Evolutionary conservation across 2,329 filamentous ascomycete genomes (phyloP).

Genomic region (Venturia aucupariae): DNA sequence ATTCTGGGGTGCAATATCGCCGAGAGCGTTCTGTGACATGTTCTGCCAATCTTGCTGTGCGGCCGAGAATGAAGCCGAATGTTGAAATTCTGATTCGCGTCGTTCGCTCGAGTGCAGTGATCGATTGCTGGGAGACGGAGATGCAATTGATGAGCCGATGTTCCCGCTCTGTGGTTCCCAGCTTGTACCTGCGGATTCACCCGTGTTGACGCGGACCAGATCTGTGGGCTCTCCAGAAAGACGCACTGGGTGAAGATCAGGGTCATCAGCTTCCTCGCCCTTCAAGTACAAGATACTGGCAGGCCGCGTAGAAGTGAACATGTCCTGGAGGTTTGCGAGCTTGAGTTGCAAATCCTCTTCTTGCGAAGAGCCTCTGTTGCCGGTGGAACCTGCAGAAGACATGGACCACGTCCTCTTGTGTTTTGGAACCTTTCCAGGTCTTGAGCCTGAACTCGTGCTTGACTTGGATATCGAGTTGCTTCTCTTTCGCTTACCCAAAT

Average conservation of each 20-base stretch:
- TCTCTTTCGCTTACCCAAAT: constrained; percentile 53
- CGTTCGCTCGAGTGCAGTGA: constrained; percentile 31
- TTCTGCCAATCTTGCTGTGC: constrained; percentile 49
- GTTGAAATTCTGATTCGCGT: constrained; percentile 34
- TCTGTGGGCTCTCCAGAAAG: constrained; percentile 60
- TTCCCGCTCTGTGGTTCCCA: constrained; percentile 43
- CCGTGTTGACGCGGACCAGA: constrained; percentile 42
- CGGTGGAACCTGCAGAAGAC: constrained; percentile 54
- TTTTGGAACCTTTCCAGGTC: constrained; percentile 76
- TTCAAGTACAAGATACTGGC: constrained; percentile 70
- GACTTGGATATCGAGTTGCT: constrained; percentile 40
- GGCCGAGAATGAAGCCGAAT: constrained; percentile 33
- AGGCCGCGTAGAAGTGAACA: constrained; percentile 77
- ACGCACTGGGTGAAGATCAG: constrained; percentile 66
- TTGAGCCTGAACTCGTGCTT: constrained; percentile 35
- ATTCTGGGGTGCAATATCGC: constrained; percentile 32
- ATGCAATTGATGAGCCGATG: constrained; percentile 47
- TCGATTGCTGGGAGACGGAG: constrained; percentile 39
- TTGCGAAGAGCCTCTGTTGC: constrained; percentile 32
- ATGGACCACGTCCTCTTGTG: constrained; percentile 95
- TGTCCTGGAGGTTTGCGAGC: constrained; percentile 69
- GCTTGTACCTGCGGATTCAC: constrained; percentile 34
- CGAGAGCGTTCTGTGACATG: constrained; percentile 44
- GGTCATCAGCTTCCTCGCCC: constrained; percentile 69
- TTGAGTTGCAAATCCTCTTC: constrained; percentile 71